These are phyloP conservation scores for Colletotrichum nymphaeae DNA, from an alignment of 2,329 filamentous ascomycete species.

Conservation along the genomic window DNA sequence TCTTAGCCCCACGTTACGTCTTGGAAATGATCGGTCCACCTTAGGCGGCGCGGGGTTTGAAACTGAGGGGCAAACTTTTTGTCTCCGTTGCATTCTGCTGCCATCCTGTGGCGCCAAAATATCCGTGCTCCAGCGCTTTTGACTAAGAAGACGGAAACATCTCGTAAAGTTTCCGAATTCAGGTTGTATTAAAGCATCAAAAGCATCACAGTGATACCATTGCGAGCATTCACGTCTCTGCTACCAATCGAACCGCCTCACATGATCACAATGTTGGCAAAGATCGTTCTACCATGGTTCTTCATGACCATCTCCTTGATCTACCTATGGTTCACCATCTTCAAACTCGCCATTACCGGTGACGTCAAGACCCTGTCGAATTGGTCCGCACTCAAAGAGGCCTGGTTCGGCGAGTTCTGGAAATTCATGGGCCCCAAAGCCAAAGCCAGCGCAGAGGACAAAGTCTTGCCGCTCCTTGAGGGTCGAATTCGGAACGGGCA, in stretches of 20 bases:
- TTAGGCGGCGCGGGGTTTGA: not conserved
- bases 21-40: not conserved
- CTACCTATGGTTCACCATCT: conserved; percentile 58
- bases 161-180: not conserved
- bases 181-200: too few species aligned
- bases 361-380: conserved; percentile 46
- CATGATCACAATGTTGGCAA: not conserved
- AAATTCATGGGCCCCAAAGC: conserved; percentile 53
- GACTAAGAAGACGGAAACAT: not conserved
- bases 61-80: not conserved
- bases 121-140: not conserved
- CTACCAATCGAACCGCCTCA: not conserved
- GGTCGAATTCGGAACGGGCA: conserved; percentile 48
- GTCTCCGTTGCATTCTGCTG: not conserved
- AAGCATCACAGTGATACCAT: not conserved
- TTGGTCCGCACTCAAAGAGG: conserved; percentile 46
- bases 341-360: conserved; percentile 45
- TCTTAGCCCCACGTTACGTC: not conserved
- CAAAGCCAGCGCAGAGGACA: conserved; percentile 38
- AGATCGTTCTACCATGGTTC: conserved; percentile 50
- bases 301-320: conserved; percentile 56
- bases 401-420: conserved; percentile 69
- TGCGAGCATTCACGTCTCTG: not conserved
- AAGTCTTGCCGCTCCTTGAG: conserved; percentile 59
- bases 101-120: not conserved